These are phyloP conservation scores for Castanea mollissima DNA, from an alignment of 306 rosid genomes.

Conservation along the genomic window DNA sequence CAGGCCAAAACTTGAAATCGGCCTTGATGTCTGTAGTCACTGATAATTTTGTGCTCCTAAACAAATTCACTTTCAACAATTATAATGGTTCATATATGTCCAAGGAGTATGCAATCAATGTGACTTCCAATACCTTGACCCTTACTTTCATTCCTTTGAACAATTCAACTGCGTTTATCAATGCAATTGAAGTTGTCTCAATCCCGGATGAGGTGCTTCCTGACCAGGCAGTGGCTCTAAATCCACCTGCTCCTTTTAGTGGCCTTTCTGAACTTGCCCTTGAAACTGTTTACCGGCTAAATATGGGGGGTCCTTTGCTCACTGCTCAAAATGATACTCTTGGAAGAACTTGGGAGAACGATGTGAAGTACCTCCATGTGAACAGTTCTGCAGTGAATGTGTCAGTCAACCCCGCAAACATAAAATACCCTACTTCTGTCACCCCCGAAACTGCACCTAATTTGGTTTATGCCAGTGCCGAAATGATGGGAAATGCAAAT, in stretches of 20 bases:
- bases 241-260: constrained; percentile 56
- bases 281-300: constrained; percentile 82
- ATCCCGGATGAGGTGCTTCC: constrained; percentile 67
- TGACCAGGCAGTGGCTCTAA: constrained; percentile 69
- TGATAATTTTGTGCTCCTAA: constrained; percentile 77
- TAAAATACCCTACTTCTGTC: constrained; percentile 51
- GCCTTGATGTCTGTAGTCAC: constrained; percentile 68
- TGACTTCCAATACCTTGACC: constrained; percentile 58
- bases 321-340: constrained; percentile 79
- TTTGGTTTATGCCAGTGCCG: constrained; percentile 88
- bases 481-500: constrained; percentile 67
- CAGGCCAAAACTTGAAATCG: constrained; percentile 51
- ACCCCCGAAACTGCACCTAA: constrained; percentile 83
- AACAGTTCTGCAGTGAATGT: constrained; percentile 68
- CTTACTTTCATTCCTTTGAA: constrained; percentile 69
- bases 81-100: constrained; percentile 67
- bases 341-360: constrained; percentile 92
- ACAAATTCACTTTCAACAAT: constrained; percentile 64
- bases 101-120: constrained; percentile 80
- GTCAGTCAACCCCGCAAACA: constrained; percentile 51
- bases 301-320: constrained; percentile 83
- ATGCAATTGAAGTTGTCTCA: constrained; percentile 92
- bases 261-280: constrained; percentile 68
- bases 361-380: constrained; percentile 72
- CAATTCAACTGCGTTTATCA: constrained; percentile 72